Conservation (phyloP, 148 eudicot genomes). For the Arctostaphylos glauca region DNA sequence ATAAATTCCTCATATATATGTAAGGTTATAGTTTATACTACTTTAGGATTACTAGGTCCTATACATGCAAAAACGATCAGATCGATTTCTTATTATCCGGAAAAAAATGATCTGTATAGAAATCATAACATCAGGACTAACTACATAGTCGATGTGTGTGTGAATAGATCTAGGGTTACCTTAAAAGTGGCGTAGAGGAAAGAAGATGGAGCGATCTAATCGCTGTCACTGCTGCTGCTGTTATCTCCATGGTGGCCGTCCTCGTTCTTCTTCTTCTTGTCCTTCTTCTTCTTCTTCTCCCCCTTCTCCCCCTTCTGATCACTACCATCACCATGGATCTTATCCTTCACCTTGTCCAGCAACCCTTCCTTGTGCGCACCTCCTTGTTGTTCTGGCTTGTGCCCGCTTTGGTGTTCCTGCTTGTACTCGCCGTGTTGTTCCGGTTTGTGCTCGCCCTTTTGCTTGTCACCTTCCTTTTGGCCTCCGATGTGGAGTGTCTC, state of each 20-base stretch:
- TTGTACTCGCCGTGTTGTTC: not conserved
- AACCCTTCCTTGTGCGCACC: not conserved
- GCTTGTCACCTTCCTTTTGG: not conserved
- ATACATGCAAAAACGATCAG: no score
- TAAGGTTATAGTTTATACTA: no score
- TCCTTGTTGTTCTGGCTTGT: not conserved
- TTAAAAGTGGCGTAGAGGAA: not conserved
- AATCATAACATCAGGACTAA: no score
- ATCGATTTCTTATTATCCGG: no score
- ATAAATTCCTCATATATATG: no score
- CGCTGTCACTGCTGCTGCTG: slow-evolving; percentile 12
- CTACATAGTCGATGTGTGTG: not conserved
- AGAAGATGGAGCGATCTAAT: not conserved
- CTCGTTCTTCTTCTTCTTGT: not conserved
- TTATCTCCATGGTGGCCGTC: not conserved
- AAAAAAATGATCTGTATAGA: no score
- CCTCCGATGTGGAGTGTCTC: slow-evolving; percentile 14
- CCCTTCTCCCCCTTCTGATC: no score
- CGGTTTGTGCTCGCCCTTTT: not conserved
- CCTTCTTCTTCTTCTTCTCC: not conserved
- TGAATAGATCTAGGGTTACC: not conserved
- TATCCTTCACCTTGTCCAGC: slow-evolving; percentile 5
- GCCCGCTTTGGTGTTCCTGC: not conserved
- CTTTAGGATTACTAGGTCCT: no score
- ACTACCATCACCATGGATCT: not conserved